Evolutionary conservation across 1,284 basidiomycete genomes (phyloP), one percentile per base, ranked within the genome.

Genomic region (Coniferiporia sulphurascens): DNA sequence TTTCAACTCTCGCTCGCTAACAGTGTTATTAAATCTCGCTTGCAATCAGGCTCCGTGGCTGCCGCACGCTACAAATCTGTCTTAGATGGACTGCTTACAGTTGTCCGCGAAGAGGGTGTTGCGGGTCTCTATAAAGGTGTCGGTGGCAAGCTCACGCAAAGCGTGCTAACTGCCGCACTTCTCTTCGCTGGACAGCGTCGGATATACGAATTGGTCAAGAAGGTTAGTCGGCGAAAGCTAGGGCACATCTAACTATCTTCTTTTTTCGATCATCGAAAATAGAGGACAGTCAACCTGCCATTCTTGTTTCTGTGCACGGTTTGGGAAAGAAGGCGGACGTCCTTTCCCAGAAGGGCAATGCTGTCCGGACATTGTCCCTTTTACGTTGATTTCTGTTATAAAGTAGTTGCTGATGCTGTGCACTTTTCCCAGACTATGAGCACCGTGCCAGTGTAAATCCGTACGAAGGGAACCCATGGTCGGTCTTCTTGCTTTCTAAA

Each of bases 151-250:
- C 83, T 98, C 10, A 65, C 89, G 5, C 95, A 97, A 74, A 93
- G 91, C 60, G 91, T 96, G 1, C 78, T 95, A 48, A 95, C 92
- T 4, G 93, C 93, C 13, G 91, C 92, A 10, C 92, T 96, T 67
- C 78, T 96, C 64, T 96, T 96, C 67, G 89, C 86, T 15, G 84
- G 87, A 8, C 93, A 95, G 72, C 80, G 85, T 65, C 79, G 91
- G 63, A 82, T 91, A 52, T 91, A 86, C 62, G 85, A 89, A 65
- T 63, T 85, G 17, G 84, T 82, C 9, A 88, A 83, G 72, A 76
- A 80, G 76, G 86, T 74, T 35, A 38, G 54, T 61, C 13, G 38
- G 15, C 4, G 19, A 53, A 6, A 19, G 9, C 38, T 41, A 34
- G 10, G 3, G 38, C 38, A 41, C 15, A 12, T 41, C 38, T 12